phyloP scores from a whole-genome alignment of 345 rosid species.

The Heritiera littoralis region DNA sequence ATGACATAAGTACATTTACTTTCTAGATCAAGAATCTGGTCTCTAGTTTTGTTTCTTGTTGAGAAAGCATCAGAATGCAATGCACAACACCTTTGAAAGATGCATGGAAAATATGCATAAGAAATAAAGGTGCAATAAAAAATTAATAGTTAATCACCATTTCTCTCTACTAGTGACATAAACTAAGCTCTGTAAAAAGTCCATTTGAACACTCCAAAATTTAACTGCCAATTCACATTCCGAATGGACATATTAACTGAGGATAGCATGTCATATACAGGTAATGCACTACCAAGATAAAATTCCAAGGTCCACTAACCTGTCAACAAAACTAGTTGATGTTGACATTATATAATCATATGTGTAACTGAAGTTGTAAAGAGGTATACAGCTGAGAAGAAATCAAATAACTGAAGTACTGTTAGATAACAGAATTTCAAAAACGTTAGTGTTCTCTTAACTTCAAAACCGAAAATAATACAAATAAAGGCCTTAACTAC shows the following conservation, averaged over 20 bases:
- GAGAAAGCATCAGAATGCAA: conserved; percentile 8
- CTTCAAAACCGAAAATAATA: neutral
- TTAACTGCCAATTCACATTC: neutral
- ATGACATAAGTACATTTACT: neutral
- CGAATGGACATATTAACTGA: neutral
- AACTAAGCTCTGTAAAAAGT: neutral
- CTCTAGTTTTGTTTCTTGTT: neutral
- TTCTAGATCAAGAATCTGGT: neutral
- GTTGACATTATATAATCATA: conserved; percentile 91
- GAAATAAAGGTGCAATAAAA: neutral
- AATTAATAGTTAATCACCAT: conserved; percentile 5
- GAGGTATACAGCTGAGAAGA: conserved; percentile 93
- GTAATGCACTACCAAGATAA: neutral
- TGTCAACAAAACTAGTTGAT: conserved; percentile 90
- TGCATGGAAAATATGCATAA: neutral
- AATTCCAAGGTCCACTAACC: conserved; percentile 49
- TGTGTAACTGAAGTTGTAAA: conserved; percentile 89
- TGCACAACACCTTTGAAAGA: neutral
- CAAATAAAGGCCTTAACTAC: neutral
- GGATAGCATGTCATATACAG: neutral
- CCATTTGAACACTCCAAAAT: neutral
- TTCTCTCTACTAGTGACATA: neutral
- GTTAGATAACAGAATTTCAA: conserved; percentile 34
- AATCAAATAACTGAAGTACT: conserved; percentile 38
- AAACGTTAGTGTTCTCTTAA: neutral